A percentile compares a stretch with the other conserved stretches of the same genome.
phyloP scores from a whole-genome alignment of 495 filamentous ascomycete species.

The Aspergillus mulundensis region DNA sequence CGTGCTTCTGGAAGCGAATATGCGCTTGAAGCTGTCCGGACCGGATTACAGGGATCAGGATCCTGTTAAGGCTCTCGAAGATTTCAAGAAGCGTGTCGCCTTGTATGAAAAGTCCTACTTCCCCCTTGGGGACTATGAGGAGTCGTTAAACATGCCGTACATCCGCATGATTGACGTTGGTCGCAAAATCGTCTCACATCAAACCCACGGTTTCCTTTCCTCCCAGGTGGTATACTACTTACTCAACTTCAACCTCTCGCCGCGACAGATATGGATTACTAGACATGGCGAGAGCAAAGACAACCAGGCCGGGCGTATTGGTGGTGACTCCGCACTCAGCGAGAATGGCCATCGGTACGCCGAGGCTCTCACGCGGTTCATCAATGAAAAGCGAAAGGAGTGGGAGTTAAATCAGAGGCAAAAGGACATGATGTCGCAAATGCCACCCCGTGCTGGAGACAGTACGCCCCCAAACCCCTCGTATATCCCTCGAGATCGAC shows the following conservation, averaged over 20 bases:
- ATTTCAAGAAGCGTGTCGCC: constrained; percentile 91
- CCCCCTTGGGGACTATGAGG: constrained; percentile 86
- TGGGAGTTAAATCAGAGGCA: constrained; percentile 76
- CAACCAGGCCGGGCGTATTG: constrained; percentile 74
- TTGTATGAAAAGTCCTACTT: constrained; percentile 93
- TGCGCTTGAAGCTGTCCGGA: constrained; percentile 95
- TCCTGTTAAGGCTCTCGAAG: constrained; percentile 71
- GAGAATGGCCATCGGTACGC: constrained; percentile 71
- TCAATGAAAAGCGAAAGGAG: constrained; percentile 65
- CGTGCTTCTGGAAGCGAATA: constrained; percentile 86
- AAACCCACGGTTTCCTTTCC: constrained; percentile 85
- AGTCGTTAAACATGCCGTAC: constrained; percentile 81
- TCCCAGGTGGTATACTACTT: constrained; percentile 89
- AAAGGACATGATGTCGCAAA: constrained; percentile 62
- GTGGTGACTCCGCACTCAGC: constrained; percentile 79
- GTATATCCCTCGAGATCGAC: constrained; percentile 50
- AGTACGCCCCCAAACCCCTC: constrained; percentile 93
- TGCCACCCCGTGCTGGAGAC: constrained; percentile 83
- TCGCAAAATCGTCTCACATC: constrained; percentile 84
- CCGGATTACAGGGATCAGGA: constrained; percentile 96
- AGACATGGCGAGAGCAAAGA: constrained; percentile 84
- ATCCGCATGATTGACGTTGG: constrained; percentile 98
- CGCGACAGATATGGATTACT: constrained; percentile 96
- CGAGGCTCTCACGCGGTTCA: constrained; percentile 67
- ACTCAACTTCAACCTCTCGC: constrained; percentile 91